These are phyloP conservation scores for Cornus controversa DNA, from an alignment of 148 eudicot species.

Conservation along the genomic window DNA sequence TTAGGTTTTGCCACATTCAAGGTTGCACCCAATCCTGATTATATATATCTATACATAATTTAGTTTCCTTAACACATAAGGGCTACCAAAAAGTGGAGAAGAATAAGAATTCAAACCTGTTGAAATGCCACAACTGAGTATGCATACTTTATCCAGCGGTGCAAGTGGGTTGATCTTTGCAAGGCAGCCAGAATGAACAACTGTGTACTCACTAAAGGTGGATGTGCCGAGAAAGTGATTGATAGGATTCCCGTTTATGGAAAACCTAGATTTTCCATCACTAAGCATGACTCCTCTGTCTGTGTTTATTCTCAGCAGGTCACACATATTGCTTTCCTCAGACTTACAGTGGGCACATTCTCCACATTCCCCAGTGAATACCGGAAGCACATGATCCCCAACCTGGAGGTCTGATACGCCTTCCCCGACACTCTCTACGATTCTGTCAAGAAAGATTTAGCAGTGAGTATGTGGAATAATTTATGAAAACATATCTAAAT, in stretches of 20 bases:
- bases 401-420: constrained; percentile 35
- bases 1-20: constrained; percentile 48
- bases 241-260: constrained; percentile 33
- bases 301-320: too few species aligned
- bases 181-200: too few species aligned
- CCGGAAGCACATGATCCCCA: constrained; percentile 54
- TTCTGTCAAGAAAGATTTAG: constrained; percentile 16
- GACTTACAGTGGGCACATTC: constrained; percentile 39
- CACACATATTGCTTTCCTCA: too few species aligned
- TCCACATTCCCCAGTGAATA: constrained; percentile 49
- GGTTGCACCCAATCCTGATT: constrained; percentile 44
- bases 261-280: constrained; percentile 36
- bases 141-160: constrained; percentile 23
- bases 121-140: constrained; percentile 45
- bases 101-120: too few species aligned
- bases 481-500: background rate
- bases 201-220: background rate
- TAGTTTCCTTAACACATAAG: background rate
- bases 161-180: too few species aligned
- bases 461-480: background rate
- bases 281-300: too few species aligned
- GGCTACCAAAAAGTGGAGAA: background rate
- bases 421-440: constrained; percentile 41
- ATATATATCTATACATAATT: too few species aligned
- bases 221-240: constrained; percentile 45